Conservation (phyloP, 805 yeast genomes). For the Saturnispora dispora region DNA sequence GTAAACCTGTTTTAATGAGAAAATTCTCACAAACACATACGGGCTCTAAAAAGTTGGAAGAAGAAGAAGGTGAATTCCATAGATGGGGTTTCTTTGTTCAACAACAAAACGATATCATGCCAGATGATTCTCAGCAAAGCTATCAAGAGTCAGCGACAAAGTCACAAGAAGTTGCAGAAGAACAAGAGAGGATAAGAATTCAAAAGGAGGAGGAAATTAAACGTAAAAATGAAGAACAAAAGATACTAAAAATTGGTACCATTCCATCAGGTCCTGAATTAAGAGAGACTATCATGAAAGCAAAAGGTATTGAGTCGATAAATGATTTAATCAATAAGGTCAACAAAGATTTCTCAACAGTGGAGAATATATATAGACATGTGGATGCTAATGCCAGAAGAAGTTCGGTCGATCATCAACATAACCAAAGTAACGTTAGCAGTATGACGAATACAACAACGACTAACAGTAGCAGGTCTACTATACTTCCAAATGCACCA, state of each 20-base stretch:
- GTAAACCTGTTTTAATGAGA: conserved; percentile 59
- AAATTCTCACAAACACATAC: conserved; percentile 55
- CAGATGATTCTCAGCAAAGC: conserved; percentile 16
- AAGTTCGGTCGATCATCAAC: neutral
- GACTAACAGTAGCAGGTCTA: neutral
- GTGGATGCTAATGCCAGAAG: conserved; percentile 9
- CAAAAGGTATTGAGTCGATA: conserved; percentile 66
- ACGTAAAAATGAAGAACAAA: conserved; percentile 7
- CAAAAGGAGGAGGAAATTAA: conserved; percentile 7
- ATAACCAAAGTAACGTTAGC: neutral
- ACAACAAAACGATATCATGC: conserved; percentile 37
- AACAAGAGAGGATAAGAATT: conserved; percentile 7
- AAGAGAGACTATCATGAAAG: conserved; percentile 56
- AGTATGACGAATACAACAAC: neutral
- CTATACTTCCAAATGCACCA: neutral
- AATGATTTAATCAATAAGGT: conserved; percentile 59
- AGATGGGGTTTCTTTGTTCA: conserved; percentile 77
- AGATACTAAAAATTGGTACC: conserved; percentile 21
- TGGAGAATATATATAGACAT: conserved; percentile 21
- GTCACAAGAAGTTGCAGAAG: conserved; percentile 1
- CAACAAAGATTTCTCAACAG: conserved; percentile 35
- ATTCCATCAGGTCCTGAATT: conserved; percentile 49
- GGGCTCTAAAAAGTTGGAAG: conserved; percentile 70
- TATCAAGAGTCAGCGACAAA: conserved; percentile 1
- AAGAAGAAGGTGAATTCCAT: conserved; percentile 89